phyloP scores from a whole-genome alignment of 2,329 filamentous ascomycete species.

The Colletotrichum limetticola region DNA sequence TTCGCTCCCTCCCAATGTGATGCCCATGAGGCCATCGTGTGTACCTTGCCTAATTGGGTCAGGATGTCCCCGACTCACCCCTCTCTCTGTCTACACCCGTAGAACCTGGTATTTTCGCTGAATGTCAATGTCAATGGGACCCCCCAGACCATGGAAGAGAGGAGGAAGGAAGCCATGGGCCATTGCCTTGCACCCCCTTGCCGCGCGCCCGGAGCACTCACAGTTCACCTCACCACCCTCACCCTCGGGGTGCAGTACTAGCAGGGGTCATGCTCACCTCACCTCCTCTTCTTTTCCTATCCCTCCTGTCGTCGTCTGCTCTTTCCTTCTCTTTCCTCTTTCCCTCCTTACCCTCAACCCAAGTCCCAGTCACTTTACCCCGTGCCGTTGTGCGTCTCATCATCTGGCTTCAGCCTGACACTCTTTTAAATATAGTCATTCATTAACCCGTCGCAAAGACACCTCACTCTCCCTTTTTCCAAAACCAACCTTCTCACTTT shows the following conservation, averaged over 20 bases:
- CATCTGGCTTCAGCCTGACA: slow-evolving; percentile 33
- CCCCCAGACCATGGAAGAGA: neutral
- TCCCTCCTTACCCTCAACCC: slow-evolving; percentile 27
- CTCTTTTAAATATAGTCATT: slow-evolving; percentile 36
- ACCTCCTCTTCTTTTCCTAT: slow-evolving; percentile 29
- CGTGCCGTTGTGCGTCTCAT: slow-evolving; percentile 19
- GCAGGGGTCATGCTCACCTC: slow-evolving; percentile 23
- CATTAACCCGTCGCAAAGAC: slow-evolving; percentile 32
- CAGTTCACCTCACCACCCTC: neutral
- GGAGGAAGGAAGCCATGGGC: slow-evolving; percentile 1
- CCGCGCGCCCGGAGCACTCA: slow-evolving; percentile 32
- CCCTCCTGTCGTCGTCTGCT: slow-evolving; percentile 27
- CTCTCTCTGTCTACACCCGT: neutral
- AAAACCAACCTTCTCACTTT: slow-evolving; percentile 15
- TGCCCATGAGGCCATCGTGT: slow-evolving; percentile 4
- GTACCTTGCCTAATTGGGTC: neutral
- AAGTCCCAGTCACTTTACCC: neutral
- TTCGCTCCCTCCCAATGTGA: neutral
- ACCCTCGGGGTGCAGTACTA: neutral
- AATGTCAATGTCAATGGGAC: neutral
- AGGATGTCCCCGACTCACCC: neutral
- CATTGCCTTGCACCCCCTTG: slow-evolving; percentile 28
- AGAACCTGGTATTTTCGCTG: neutral
- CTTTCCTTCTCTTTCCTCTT: slow-evolving; percentile 24
- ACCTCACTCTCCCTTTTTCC: slow-evolving; percentile 9